Evolutionary conservation across 2,329 filamentous ascomycete genomes (phyloP), one percentile per base, ranked within the genome.

Genomic region (Cryoendolithus antarcticus): DNA sequence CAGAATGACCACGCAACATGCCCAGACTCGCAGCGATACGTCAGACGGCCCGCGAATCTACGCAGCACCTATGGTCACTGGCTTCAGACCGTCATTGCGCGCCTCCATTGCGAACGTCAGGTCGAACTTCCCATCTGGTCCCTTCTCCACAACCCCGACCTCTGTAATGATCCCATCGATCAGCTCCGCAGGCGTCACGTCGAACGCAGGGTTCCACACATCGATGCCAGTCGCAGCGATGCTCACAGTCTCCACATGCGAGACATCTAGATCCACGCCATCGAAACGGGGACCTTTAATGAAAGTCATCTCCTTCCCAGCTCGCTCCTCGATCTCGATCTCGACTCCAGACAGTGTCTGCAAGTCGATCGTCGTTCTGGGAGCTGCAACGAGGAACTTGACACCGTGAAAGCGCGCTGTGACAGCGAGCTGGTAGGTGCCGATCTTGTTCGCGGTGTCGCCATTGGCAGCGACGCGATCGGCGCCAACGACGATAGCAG

Each of bases 391-490:
- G 7, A 98, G 72, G 58, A 98, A 98, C 61, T 89, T 93, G 54
- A 96, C 73, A 11, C 84, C 83, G 54, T 98, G 91, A 54, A 88
- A 70, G 48, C 74, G 79, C 13, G 91, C 91, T 24, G 94, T 71
- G n/a, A 96, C 86, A 3, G 91, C 86, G 3, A 98, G 72, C 39
- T 80, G 74, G 59, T 98, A 96, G 1, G 91, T 98, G 37, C 91
- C 91, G 45, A 98, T 93, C 68, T 98, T 98, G 67, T 98, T 98
- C 40, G 91, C 91, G 0, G 91, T 96, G 63, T 98, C 91, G 24
- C 91, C 91, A 54, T 98, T 98, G 37, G 86, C 83, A 27, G 89
- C 91, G 9, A 98, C 91, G 41, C 91, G 77, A 60, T 98, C 91
- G 2, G 91, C 91, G 21, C 91, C 91, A 0, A 98, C 91, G 24